phyloP scores from a whole-genome alignment of 1,284 basidiomycete species.

The Papiliotrema fonsecae region DNA sequence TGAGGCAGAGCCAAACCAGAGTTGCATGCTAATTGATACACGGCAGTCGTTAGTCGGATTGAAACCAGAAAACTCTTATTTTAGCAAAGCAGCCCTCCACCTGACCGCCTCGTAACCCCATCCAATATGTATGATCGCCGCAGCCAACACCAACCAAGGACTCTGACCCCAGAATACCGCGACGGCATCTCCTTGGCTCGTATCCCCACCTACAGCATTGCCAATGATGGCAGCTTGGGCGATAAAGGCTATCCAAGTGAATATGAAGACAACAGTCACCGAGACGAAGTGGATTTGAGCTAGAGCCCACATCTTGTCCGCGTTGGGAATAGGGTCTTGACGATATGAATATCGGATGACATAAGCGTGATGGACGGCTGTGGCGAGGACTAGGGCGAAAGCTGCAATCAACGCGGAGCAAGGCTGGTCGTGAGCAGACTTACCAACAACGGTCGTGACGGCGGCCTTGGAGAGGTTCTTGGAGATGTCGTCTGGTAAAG shows the following conservation, averaged over 20 bases:
- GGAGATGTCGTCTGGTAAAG: constrained; percentile 27
- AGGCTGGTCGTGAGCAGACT: not conserved
- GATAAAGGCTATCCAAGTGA: constrained; percentile 36
- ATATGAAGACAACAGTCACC: constrained; percentile 28
- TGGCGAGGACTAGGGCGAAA: constrained; percentile 24
- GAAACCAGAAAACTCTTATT: too few species aligned
- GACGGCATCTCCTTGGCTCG: constrained; percentile 8
- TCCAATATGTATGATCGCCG: constrained; percentile 31
- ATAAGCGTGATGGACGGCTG: constrained; percentile 30
- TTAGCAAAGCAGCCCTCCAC: constrained; percentile 24
- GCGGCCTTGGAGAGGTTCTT: constrained; percentile 23
- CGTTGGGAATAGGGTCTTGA: constrained; percentile 21
- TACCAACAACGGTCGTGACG: constrained; percentile 17
- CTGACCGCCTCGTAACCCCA: constrained; percentile 39
- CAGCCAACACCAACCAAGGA: constrained; percentile 29
- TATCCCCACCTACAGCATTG: constrained; percentile 13
- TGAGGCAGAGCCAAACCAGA: too few species aligned
- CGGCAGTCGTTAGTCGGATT: too few species aligned
- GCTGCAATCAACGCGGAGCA: constrained; percentile 13
- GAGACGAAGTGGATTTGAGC: constrained; percentile 30
- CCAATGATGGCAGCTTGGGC: constrained; percentile 34
- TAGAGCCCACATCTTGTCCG: constrained; percentile 30
- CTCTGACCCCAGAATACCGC: constrained; percentile 32
- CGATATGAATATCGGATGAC: constrained; percentile 33
- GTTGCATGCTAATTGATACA: too few species aligned